Conservation (phyloP, 2,329 filamentous ascomycete species). For the Coccinonectria pachysandricola region DNA sequence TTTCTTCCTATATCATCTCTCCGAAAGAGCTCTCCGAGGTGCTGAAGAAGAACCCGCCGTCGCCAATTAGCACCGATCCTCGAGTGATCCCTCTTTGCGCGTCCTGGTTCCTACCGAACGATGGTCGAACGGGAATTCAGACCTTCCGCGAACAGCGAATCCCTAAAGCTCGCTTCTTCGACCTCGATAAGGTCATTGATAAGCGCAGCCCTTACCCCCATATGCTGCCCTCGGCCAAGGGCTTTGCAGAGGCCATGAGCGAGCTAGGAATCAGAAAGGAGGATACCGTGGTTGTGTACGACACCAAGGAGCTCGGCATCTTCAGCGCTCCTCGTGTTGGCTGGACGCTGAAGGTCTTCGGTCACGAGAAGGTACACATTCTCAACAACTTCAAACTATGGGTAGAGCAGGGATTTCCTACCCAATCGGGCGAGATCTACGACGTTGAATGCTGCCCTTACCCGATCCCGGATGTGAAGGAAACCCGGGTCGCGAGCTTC, state of each 20-base stretch:
- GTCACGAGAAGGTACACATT: constrained; percentile 78
- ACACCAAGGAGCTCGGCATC: constrained; percentile 81
- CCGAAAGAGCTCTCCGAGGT: constrained; percentile 74
- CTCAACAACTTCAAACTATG: constrained; percentile 95
- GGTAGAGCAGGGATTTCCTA: constrained; percentile 73
- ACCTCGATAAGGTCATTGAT: constrained; percentile 87
- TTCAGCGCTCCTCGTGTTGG: constrained; percentile 89
- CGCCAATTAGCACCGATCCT: constrained; percentile 69
- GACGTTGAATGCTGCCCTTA: constrained; percentile 55
- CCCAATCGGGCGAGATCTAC: constrained; percentile 68
- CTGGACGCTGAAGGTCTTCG: constrained; percentile 88
- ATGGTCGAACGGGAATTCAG: constrained; percentile 69
- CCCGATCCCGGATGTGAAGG: constrained; percentile 50
- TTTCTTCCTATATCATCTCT: constrained; percentile 78
- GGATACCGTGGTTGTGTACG: constrained; percentile 89
- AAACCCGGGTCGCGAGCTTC: constrained; percentile 63
- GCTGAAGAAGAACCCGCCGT: constrained; percentile 70
- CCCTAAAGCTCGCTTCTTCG: constrained; percentile 87
- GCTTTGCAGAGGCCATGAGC: constrained; percentile 82
- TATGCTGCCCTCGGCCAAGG: constrained; percentile 77
- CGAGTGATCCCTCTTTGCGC: constrained; percentile 84
- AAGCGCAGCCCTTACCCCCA: constrained; percentile 83
- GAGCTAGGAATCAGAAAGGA: constrained; percentile 77
- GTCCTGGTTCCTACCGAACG: constrained; percentile 93
- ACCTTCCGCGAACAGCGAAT: constrained; percentile 77